These are phyloP conservation scores for Microsporum ferrugineum DNA, from an alignment of 2,329 filamentous ascomycete genomes.

Conservation along the genomic window DNA sequence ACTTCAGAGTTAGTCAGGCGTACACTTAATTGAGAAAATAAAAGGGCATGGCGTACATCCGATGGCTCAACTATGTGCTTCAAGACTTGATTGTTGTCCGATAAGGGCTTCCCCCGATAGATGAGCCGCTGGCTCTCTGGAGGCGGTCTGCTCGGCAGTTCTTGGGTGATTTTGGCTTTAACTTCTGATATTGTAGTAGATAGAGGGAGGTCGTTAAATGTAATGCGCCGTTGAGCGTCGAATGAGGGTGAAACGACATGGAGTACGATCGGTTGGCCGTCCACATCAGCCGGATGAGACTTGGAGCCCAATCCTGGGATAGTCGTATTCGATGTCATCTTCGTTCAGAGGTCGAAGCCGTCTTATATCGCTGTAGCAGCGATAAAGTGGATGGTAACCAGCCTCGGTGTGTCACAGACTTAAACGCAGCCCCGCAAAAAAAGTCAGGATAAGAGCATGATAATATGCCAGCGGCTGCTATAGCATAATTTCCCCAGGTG, in stretches of 20 bases:
- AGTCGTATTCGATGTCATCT: not conserved
- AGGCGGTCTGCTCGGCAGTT: slow-evolving; percentile 37
- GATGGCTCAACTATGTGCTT: slow-evolving; percentile 40
- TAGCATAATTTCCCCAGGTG: not conserved
- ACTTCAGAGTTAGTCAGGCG: not conserved
- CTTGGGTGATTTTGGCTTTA: slow-evolving; percentile 41
- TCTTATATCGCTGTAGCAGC: not conserved
- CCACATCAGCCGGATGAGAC: slow-evolving; percentile 1
- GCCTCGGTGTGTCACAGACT: not conserved
- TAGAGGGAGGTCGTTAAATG: slow-evolving; percentile 27
- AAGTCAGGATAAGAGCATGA: not conserved
- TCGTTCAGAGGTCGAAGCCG: not conserved
- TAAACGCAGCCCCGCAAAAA: not conserved
- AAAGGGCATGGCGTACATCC: slow-evolving; percentile 32
- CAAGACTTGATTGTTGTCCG: slow-evolving; percentile 39
- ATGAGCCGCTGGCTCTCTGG: slow-evolving; percentile 45
- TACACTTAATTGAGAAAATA: not conserved
- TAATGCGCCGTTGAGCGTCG: slow-evolving; percentile 27
- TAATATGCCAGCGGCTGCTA: not conserved
- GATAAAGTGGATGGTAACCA: not conserved
- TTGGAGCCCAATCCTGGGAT: not conserved
- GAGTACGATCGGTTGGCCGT: slow-evolving; percentile 13
- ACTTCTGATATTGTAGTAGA: slow-evolving; percentile 41
- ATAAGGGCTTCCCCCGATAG: slow-evolving; percentile 44
- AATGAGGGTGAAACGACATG: slow-evolving; percentile 34